phyloP scores from a whole-genome alignment of 1,139 yeast species.

The Geotrichum phurueaensis region DNA sequence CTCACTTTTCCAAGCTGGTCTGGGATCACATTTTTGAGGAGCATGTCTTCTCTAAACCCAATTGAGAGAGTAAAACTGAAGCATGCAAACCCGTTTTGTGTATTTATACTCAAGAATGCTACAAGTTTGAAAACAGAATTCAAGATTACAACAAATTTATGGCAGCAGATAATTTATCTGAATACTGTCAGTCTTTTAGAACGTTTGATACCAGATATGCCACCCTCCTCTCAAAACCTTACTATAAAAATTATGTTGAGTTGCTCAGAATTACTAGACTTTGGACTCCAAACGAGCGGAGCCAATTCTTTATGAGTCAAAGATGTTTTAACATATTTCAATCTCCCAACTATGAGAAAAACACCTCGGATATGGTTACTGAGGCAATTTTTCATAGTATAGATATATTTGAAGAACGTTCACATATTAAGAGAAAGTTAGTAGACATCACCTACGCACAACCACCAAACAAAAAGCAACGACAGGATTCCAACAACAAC shows the following conservation, averaged over 20 bases:
- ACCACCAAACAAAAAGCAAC: no score
- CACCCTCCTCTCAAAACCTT: neutral
- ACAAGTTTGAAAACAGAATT: neutral
- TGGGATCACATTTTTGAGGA: no score
- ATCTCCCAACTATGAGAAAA: neutral
- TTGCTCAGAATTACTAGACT: neutral
- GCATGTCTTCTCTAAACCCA: no score
- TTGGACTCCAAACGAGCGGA: neutral
- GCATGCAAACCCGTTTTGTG: no score
- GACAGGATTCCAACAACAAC: no score
- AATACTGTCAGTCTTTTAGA: neutral
- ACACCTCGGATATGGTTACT: neutral
- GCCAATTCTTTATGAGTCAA: neutral
- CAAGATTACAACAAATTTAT: neutral
- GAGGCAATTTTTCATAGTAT: no score
- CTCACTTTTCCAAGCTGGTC: no score
- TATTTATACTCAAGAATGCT: neutral
- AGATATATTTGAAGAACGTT: no score
- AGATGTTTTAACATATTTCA: neutral
- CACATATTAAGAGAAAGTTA: no score
- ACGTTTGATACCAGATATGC: neutral
- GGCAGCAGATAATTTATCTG: neutral
- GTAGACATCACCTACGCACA: no score
- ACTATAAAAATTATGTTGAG: neutral
- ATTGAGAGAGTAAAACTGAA: no score